Percentiles rank a stretch among this genome's conserved stretches.
These are phyloP conservation scores for Candida tallmaniae DNA, from an alignment of 805 yeast species.

Conservation along the genomic window DNA sequence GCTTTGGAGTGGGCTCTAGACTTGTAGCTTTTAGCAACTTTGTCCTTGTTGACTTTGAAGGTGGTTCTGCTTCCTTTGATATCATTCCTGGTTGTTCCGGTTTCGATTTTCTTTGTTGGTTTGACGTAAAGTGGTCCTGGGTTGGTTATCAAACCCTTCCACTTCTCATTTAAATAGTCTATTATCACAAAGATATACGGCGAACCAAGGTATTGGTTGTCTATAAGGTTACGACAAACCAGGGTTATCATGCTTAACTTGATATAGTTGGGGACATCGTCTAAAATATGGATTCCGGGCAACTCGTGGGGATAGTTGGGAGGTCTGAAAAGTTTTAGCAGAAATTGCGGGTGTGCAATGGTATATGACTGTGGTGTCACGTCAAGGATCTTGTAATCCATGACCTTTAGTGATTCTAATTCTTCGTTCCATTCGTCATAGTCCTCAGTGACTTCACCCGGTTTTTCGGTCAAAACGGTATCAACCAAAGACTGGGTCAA, in stretches of 20 bases:
- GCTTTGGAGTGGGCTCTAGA: constrained; percentile 18
- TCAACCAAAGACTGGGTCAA: constrained; percentile 2
- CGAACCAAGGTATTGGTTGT: constrained; percentile 55
- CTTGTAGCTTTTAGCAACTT: constrained; percentile 20
- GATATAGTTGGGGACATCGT: constrained; percentile 65
- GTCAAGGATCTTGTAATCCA: constrained; percentile 7
- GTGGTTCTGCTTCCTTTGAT: constrained; percentile 10
- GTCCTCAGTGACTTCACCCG: background rate
- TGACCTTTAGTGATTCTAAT: constrained; percentile 7
- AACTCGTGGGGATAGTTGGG: constrained; percentile 56
- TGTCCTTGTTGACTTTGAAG: constrained; percentile 7
- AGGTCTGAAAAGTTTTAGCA: constrained; percentile 16
- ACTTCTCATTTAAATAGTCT: constrained; percentile 73
- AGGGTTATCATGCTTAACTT: constrained; percentile 52
- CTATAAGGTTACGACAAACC: constrained; percentile 40
- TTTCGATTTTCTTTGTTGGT: constrained; percentile 3
- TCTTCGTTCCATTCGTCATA: constrained; percentile 9
- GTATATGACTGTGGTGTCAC: background rate
- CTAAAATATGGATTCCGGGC: constrained; percentile 61
- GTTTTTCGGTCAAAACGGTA: background rate
- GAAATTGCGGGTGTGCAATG: constrained; percentile 1
- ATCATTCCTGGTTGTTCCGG: constrained; percentile 1
- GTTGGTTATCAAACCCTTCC: constrained; percentile 51
- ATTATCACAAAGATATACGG: constrained; percentile 62
- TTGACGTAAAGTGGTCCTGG: constrained; percentile 50